Evolutionary conservation across 768 basidiomycete species (phyloP), one percentile per base, ranked within the genome.

Genomic region (Sporobolomyces roseus): DNA sequence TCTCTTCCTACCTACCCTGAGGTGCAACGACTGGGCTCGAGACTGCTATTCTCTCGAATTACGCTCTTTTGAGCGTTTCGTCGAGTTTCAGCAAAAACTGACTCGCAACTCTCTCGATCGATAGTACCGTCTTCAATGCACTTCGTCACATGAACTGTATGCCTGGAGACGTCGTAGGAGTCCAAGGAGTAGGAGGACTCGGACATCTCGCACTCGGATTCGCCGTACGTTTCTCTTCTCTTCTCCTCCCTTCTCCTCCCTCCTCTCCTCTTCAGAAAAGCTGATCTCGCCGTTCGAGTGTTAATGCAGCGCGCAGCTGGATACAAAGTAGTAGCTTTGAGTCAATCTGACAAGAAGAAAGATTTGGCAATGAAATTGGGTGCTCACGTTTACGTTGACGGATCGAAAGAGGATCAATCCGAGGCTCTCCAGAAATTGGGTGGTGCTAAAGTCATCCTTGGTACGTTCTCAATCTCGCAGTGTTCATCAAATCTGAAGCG

Each of bases 371-470:
- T 54, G 17, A 61, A 78, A 55, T 77, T 83, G 54, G 81, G 81
- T 35, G 81, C 81, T 1, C 74, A 80, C 59, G 67, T 76, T 25
- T 81, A 80, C 75, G 69, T 82, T 55, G 80, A 80, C 64, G 74
- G 75, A 25, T 71, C 75, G 12, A 72, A 74, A 48, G 73, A 71
- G 30, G 72, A 79, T 59, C 67, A 75, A 46, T 78, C 75, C 35
- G 77, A 76, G 50, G 76, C 68, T 29, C 76, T 81, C 21, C 69
- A 78, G 66, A 74, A 79, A 66, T 68, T 81, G 25, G 80, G 81
- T 12, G 81, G 82, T 21, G 81, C 81, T 12, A 79, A 79, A 58
- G 73, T 81, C 43, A 78, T 81, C 60, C 71, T 65, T 16, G 60
- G 63, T 52, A 36, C 10, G 49, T 62, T 19, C 6, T n/a, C n/a